Conservation (phyloP, 2,329 filamentous ascomycete species). For the Phaeoacremonium minimum region DNA sequence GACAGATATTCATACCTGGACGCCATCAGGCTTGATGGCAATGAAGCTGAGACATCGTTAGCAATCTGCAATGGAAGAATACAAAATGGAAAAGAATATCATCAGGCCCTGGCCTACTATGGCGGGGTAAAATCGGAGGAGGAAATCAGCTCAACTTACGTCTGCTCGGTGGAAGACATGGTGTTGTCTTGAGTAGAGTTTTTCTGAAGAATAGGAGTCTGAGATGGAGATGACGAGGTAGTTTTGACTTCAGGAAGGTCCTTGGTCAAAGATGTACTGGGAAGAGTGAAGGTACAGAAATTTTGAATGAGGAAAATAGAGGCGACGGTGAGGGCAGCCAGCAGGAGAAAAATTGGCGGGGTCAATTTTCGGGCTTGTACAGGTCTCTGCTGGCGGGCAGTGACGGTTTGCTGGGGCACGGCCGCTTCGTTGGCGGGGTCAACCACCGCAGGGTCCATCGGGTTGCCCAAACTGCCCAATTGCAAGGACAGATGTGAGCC, state of each 20-base stretch:
- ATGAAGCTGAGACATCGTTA: conserved; percentile 71
- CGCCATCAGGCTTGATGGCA: conserved; percentile 99
- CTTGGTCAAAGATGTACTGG: conserved; percentile 31
- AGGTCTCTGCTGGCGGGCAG: conserved; percentile 1
- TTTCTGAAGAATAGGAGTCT: conserved; percentile 12
- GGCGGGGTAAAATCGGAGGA: conserved; percentile 12
- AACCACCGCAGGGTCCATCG: no score
- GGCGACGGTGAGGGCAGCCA: conserved; percentile 21
- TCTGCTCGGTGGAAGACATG: conserved; percentile 77
- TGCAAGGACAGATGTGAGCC: no score
- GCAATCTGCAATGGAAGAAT: no score
- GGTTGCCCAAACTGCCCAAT: no score
- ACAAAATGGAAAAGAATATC: no score
- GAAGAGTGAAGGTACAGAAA: conserved; percentile 31
- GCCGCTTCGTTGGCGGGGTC: no score
- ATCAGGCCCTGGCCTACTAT: no score
- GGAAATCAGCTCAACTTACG: no score
- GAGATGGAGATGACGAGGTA: no score
- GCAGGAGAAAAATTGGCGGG: conserved; percentile 31
- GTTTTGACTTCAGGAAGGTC: no score
- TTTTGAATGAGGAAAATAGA: conserved; percentile 10
- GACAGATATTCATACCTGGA: conserved; percentile 66
- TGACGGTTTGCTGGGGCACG: no score
- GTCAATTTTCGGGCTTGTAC: conserved; percentile 26
- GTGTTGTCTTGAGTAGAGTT: conserved; percentile 32